Base-by-base conservation (phyloP, 1,139 yeast species). In the Suhomyces terraborum region DNA sequence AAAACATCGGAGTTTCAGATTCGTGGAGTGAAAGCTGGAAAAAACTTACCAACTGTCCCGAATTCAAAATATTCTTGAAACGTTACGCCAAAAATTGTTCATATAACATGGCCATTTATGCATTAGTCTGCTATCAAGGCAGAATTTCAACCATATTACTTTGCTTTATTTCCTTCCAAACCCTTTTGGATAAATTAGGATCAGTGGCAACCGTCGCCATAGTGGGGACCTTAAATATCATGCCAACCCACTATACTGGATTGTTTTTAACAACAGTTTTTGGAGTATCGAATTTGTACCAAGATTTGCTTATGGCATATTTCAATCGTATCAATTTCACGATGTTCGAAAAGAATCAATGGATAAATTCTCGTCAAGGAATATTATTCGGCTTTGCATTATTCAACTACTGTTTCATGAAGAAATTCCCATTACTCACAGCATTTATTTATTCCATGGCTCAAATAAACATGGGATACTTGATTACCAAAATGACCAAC, bases 321-420 rank as follows among this genome's bases (percentile, higher is more conserved):
- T 77, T 81, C 56, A 55, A 65, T 10, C 60, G 77, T 18, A 61
- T 79, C 16, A 75, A 78, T 8, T 73, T 79, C 45, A 58, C 71
- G 7, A 55, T 53, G n/a, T 48, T 59, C n/a, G 80, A 79, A 40
- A 64, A 64, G 35, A 64, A 66, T 8, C 72, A 67, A 40, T 81
- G 87, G 87, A 60, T 69, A 40, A 64, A 66, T 16, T 73, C 82
- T 8, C 65, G 87, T 28, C 79, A 75, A 39, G 86, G 86, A 0
- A 67, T 79, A 14, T 58, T 81, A 32, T 75, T 77, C 49, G 86
- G 86, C 2, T 80, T 79, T 50, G 79, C 82, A 1, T 55, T 77
- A n/a, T 69, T 73, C 34, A 77, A 73, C 56, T 77, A 66, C 48
- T 48, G 67, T 36, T 53, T 77, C 31, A 59, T 78, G 42, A 60